Evolutionary conservation across 805 yeast genomes (phyloP).

Genomic region (Lachancea kluyveri): DNA sequence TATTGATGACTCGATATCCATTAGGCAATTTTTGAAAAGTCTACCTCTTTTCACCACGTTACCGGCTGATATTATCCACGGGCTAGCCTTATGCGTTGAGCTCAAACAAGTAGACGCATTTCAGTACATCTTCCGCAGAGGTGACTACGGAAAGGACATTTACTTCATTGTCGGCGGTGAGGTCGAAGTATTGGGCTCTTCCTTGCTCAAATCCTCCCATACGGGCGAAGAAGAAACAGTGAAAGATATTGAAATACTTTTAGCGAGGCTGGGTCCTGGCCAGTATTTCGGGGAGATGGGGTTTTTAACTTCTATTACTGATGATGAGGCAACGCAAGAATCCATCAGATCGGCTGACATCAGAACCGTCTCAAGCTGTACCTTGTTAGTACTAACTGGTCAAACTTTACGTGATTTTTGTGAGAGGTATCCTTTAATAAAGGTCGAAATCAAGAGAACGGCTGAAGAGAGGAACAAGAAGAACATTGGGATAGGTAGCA

Average conservation of each 20-base stretch:
- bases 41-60: constrained; percentile 53
- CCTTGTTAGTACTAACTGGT: constrained; percentile 54
- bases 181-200: constrained; percentile 64
- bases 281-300: constrained; percentile 77
- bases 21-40: constrained; percentile 51
- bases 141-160: constrained; percentile 56
- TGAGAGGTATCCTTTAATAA: constrained; percentile 49
- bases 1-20: constrained; percentile 49
- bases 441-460: constrained; percentile 53
- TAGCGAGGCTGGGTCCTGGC: constrained; percentile 57
- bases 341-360: constrained; percentile 53
- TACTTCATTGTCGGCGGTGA: constrained; percentile 63
- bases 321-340: constrained; percentile 13
- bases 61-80: constrained; percentile 55
- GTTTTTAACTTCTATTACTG: constrained; percentile 44
- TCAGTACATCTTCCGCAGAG: constrained; percentile 54
- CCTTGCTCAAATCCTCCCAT: no score
- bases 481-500: constrained; percentile 18
- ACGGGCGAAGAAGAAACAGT: constrained; percentile 37
- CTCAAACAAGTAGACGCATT: constrained; percentile 47
- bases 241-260: constrained; percentile 7
- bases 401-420: constrained; percentile 49
- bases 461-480: constrained; percentile 45
- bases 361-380: constrained; percentile 53
- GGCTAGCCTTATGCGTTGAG: constrained; percentile 58